Base-by-base conservation (phyloP, 768 basidiomycete genomes). In the Lactarius psammicola region DNA sequence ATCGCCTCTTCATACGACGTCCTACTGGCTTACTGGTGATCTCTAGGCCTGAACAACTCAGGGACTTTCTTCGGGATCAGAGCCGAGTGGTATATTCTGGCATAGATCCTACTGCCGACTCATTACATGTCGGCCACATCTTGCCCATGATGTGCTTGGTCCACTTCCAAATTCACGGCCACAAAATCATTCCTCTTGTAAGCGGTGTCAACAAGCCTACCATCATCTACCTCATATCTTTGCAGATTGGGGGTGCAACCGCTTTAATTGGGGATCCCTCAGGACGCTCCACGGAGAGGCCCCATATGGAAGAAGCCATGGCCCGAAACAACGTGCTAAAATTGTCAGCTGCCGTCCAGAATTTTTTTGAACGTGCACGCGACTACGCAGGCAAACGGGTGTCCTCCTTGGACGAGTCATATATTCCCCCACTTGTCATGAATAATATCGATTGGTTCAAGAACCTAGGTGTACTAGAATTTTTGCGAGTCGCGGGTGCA, bases 181-280 rank as follows among this genome's bases (percentile, higher is more conserved):
- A 98, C 76, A 79, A 80, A 33, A 81, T 87, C 46, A 87, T 98
- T 36, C 88, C 92, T 5, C 82, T 99, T 31, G 96, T 97, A 72
- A 77, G 91, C 1, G 31, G n/a, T 33, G 31, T 23, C 56, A 28
- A 20, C 51, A 33, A 60, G 42, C 7, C 59, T 55, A 4, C 7
- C 44, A 67, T 51, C 34, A 31, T 34, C 60, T 56, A 5, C 55
- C 33, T 61, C 57, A 68, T 62, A 30, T 57, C 44, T 38, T 46
- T 36, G 36, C 72, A 98, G 96, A 90, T 98, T 74, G 96, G 97
- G 36, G 95, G 94, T 1, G 95, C 94, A 10, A 98, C 96, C 0
- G 97, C 94, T 10, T 86, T 90, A n/a, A 88, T 99, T 54, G 97
- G 97, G 7, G 97, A 99, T 74, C 97, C 97, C 9, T 96, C 95